Base-by-base conservation (phyloP, 2,329 filamentous ascomycete genomes). In the Aspergillus terreus region DNA sequence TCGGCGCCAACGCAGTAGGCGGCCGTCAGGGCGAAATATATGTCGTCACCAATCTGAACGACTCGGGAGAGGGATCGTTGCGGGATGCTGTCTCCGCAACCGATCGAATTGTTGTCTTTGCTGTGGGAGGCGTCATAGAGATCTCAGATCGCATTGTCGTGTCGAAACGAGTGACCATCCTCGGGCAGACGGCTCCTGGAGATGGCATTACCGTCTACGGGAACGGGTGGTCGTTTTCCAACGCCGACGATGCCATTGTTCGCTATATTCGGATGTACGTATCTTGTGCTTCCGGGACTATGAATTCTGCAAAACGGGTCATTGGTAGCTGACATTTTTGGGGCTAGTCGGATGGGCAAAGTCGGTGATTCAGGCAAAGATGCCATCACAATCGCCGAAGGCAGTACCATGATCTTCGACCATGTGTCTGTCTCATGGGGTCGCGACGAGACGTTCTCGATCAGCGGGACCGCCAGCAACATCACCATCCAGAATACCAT, bases 351-450 rank as follows among this genome's bases (percentile, higher is more conserved):
- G 25, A 58, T 58, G 54, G 56, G 79, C 32, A 76, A 72, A 45
- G 65, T 70, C 6, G 78, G 78, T 4, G 68, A 67, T n/a, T 74
- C 72, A 2, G 78, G 78, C 6, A 82, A 83, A 59, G 78, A 81
- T 52, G 80, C 71, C 2, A 71, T 81, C 40, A 76, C 72, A 15
- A 81, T 83, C 50, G 79, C 78, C 4, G 72, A 78, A 7, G 78
- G 78, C 6, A 65, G 66, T 30, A 78, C 75, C 55, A 79, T 82
- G 69, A 82, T 82, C 43, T 79, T 82, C 56, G 80, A 82, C 60
- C 80, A 82, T 54, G 66, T 81, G 30, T 77, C 73, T 17, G 74
- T 78, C 14, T 73, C 76, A 0, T 82, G 78, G 76, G 79, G 80
- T n/a, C 76, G 78, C n/a, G 56, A 81, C 52, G 79, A 82, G 64